These are phyloP conservation scores for Lodderomyces jiufengensis DNA, from an alignment of 1,139 yeast species.

Conservation along the genomic window DNA sequence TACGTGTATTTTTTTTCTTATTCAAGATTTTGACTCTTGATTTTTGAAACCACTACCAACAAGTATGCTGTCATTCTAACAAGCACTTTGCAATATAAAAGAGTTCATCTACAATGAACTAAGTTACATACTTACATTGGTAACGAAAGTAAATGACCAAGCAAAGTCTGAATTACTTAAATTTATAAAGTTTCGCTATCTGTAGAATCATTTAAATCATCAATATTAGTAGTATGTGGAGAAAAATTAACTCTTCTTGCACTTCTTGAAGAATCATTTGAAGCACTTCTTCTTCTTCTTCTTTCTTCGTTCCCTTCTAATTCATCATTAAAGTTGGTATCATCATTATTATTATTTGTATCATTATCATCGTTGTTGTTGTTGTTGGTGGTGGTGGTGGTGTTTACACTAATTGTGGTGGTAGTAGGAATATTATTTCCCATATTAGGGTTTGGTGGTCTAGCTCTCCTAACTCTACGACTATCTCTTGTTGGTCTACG, in stretches of 20 bases:
- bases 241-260: slow-evolving; percentile 14
- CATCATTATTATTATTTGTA: slow-evolving; percentile 1
- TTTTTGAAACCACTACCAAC: too few species aligned
- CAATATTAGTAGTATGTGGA: slow-evolving; percentile 15
- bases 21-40: too few species aligned
- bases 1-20: too few species aligned
- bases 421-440: too few species aligned
- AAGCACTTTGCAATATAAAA: too few species aligned
- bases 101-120: too few species aligned
- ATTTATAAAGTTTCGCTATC: slow-evolving; percentile 1
- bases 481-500: slow-evolving; percentile 6
- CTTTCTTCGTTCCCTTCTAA: slow-evolving; percentile 3
- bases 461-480: slow-evolving; percentile 3
- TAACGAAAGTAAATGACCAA: too few species aligned
- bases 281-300: slow-evolving; percentile 10
- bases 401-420: too few species aligned
- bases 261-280: slow-evolving; percentile 9
- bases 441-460: too few species aligned
- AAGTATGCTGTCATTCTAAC: too few species aligned
- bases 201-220: slow-evolving; percentile 10
- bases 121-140: too few species aligned
- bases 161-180: too few species aligned
- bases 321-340: not conserved
- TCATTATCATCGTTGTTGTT: slow-evolving; percentile 1
- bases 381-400: slow-evolving; percentile 1